Base-by-base conservation (phyloP, 257 asterid genomes). In the Rubia yunnanensis region DNA sequence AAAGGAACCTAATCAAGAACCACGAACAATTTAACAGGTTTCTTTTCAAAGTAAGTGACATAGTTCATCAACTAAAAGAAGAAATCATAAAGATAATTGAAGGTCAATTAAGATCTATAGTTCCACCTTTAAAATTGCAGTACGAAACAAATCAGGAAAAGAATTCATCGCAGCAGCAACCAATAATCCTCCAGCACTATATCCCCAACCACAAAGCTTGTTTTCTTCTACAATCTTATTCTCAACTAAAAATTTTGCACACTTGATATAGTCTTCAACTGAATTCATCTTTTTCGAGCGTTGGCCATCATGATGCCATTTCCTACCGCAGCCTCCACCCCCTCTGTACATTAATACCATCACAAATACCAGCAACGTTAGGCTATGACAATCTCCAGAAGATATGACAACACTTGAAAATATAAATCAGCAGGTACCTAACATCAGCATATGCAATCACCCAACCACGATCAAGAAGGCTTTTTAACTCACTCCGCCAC, bases 401-500 rank as follows among this genome's bases (percentile, higher is more conserved):
- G 7, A 56, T 17, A 26, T 38, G 20, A 68, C 20, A 6, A 30
- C 11, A 7, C n/a, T 36, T 18, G 28, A 57, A 68, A 23, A 6
- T 15, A 39, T 8, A 35, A 28, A 28, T 5, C 58, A 26, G 55
- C 3, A 65, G 49, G 13, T 28, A 92, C 97, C 99, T 90, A 66
- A 90, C 99, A 82, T 94, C 96, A 58, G 97, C 94, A 80, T 85
- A 88, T 60, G 97, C 99, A 69, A 94, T 81, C 62, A 94, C 84
- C 99, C 99, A 94, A 69, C 96, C 97, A 73, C 97, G 99, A 78
- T 94, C 97, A 48, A 94, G 97, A 74, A 94, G 95, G 79, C 97
- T 94, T 70, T 79, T 79, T 41, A 82, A 82, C 73, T 83, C 76
- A 67, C 68, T 70, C 41, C 62, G 81, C 99, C 99, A 94, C 75